Percentiles rank a stretch among this genome's conserved stretches.
Evolutionary conservation across 768 basidiomycete genomes (phyloP).

Genomic region (Gymnopilus dilepis): DNA sequence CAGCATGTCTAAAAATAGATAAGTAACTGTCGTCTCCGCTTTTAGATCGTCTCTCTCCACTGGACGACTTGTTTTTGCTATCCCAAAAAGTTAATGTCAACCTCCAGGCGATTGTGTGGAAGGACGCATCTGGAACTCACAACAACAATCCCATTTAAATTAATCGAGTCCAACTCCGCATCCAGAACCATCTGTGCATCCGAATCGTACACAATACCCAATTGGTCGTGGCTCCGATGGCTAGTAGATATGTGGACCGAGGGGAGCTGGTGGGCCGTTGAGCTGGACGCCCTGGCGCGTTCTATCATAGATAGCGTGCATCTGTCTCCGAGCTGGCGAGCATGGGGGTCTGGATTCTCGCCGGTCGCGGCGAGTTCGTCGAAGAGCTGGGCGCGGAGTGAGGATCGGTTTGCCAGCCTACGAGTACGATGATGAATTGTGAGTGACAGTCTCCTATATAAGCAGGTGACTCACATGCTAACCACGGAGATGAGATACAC

Average conservation of each 20-base stretch:
- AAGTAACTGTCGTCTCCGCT: not conserved
- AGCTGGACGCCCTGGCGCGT: not conserved
- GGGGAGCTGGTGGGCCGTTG: not conserved
- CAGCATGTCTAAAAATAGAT: not conserved
- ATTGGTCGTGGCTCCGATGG: not conserved
- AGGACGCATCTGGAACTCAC: not conserved
- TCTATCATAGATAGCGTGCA: not conserved
- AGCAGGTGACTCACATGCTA: not conserved
- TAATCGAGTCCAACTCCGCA: not conserved
- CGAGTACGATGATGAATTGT: not conserved
- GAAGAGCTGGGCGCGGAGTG: slow-evolving; percentile 14
- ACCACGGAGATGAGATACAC: slow-evolving; percentile 6
- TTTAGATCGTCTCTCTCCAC: not conserved
- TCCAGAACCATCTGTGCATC: not conserved
- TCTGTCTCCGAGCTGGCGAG: slow-evolving; percentile 3
- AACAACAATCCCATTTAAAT: not conserved
- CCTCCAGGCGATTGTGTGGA: too few species aligned
- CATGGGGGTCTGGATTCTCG: not conserved
- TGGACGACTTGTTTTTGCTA: slow-evolving; percentile 4
- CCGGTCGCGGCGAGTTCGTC: not conserved
- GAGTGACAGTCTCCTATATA: too few species aligned
- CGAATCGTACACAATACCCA: not conserved
- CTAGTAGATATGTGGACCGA: not conserved
- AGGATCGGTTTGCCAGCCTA: slow-evolving; percentile 15
- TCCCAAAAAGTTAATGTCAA: not conserved